These are phyloP conservation scores for Syncephalastrum racemosum DNA, from an alignment of 371 early-diverging fungal genomes.

Conservation along the genomic window DNA sequence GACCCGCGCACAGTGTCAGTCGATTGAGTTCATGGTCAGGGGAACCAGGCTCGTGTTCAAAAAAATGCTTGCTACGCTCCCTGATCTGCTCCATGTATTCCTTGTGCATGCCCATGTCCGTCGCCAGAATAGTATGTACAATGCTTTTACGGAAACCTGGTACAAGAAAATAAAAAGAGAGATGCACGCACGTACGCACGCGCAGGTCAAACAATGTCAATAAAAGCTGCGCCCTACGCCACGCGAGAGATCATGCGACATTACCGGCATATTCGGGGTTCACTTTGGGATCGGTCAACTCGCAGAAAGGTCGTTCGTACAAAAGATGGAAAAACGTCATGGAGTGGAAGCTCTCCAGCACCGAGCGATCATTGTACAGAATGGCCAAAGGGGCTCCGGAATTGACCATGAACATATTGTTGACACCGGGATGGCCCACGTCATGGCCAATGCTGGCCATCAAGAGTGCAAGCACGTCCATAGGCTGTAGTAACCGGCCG, in stretches of 20 bases:
- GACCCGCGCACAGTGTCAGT: slow-evolving; percentile 57
- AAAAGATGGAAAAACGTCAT: slow-evolving; percentile 83
- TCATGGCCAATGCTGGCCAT: slow-evolving; percentile 84
- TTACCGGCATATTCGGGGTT: too few species aligned
- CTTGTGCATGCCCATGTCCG: slow-evolving; percentile 79
- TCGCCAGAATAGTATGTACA: slow-evolving; percentile 71
- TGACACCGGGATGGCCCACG: slow-evolving; percentile 84
- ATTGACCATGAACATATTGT: slow-evolving; percentile 77
- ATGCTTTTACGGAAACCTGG: slow-evolving; percentile 69
- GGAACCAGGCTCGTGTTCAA: slow-evolving; percentile 7
- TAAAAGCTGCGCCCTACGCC: too few species aligned
- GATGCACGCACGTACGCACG: too few species aligned
- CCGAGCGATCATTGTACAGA: slow-evolving; percentile 89
- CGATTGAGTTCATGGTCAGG: slow-evolving; percentile 39
- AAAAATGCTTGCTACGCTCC: slow-evolving; percentile 30
- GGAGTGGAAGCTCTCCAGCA: slow-evolving; percentile 93
- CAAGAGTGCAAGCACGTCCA: slow-evolving; percentile 69
- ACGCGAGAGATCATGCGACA: too few species aligned
- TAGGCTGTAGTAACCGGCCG: slow-evolving; percentile 56
- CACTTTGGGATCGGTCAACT: too few species aligned
- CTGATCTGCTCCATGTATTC: slow-evolving; percentile 70
- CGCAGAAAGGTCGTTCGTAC: slow-evolving; percentile 21
- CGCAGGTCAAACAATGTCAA: too few species aligned
- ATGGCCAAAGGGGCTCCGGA: slow-evolving; percentile 79
- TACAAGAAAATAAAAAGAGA: too few species aligned